Conservation (phyloP, 1,284 basidiomycete genomes). For the Apiotrichum mycotoxinovorans region DNA sequence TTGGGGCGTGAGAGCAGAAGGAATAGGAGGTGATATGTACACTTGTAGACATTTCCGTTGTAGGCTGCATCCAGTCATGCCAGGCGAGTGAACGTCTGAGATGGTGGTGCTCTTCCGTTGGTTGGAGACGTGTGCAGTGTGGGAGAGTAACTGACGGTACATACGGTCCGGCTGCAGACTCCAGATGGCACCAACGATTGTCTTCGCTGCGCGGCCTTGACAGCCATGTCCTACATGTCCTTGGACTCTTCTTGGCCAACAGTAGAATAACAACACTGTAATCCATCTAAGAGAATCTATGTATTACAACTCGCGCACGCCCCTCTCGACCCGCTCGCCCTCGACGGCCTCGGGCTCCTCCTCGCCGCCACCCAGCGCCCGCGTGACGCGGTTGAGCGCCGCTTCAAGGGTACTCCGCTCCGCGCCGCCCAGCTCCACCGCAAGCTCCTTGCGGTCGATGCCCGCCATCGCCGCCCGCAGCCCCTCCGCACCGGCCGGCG, state of each 20-base stretch:
- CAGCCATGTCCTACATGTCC: too few species aligned
- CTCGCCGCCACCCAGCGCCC: slow-evolving; percentile 6
- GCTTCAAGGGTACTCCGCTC: slow-evolving; percentile 3
- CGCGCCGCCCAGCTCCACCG: not conserved
- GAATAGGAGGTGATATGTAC: not conserved
- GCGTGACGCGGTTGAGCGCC: slow-evolving; percentile 4
- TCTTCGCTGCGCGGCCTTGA: too few species aligned
- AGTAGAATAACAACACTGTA: not conserved
- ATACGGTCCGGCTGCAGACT: too few species aligned
- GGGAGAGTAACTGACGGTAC: too few species aligned
- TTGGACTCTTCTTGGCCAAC: too few species aligned
- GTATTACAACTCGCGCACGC: slow-evolving; percentile 18
- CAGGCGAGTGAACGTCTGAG: too few species aligned
- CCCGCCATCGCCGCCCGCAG: slow-evolving; percentile 1
- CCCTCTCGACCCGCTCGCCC: slow-evolving; percentile 20
- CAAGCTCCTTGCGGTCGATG: not conserved
- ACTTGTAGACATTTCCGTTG: too few species aligned
- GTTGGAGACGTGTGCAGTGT: too few species aligned
- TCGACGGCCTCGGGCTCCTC: slow-evolving; percentile 3
- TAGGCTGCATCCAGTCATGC: too few species aligned
- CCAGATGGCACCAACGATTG: too few species aligned
- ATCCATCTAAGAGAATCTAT: not conserved
- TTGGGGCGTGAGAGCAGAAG: too few species aligned
- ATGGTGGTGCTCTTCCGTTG: too few species aligned
- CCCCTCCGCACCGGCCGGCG: not conserved